phyloP scores from a whole-genome alignment of 2,329 filamentous ascomycete species.

The Fusarium fracticaudum region DNA sequence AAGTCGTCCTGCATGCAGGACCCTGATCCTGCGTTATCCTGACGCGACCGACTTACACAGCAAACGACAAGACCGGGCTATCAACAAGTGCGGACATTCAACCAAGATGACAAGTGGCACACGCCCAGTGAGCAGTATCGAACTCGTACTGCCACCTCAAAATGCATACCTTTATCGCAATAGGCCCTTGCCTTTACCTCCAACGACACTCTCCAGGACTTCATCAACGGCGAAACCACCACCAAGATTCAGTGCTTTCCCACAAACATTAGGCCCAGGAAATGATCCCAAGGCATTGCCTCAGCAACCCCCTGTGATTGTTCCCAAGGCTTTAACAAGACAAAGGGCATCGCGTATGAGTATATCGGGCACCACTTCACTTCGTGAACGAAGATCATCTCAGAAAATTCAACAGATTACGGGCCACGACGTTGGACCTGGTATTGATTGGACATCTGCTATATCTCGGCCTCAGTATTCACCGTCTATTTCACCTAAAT shows the following conservation, averaged over 20 bases:
- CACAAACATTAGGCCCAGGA: conserved; percentile 27
- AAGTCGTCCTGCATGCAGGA: conserved; percentile 29
- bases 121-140: conserved; percentile 27
- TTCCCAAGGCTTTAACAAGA: conserved; percentile 22
- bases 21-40: conserved; percentile 7
- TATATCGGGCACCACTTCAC: conserved; percentile 24
- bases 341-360: conserved; percentile 34
- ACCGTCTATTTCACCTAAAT: conserved; percentile 29
- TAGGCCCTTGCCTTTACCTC: conserved; percentile 34
- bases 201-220: conserved; percentile 21
- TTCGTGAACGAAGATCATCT: conserved; percentile 43
- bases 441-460: conserved; percentile 29
- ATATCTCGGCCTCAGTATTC: conserved; percentile 16
- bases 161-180: conserved; percentile 37
- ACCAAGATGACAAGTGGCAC: conserved; percentile 26
- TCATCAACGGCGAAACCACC: conserved; percentile 8
- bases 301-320: conserved; percentile 20
- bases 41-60: neutral
- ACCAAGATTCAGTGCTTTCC: conserved; percentile 30
- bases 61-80: neutral
- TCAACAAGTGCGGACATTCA: neutral
- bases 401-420: conserved; percentile 55
- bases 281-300: conserved; percentile 31
- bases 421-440: conserved; percentile 50
- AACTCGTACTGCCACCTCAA: conserved; percentile 34